phyloP scores from a whole-genome alignment of 495 filamentous ascomycete genomes.

The Halenospora varia region DNA sequence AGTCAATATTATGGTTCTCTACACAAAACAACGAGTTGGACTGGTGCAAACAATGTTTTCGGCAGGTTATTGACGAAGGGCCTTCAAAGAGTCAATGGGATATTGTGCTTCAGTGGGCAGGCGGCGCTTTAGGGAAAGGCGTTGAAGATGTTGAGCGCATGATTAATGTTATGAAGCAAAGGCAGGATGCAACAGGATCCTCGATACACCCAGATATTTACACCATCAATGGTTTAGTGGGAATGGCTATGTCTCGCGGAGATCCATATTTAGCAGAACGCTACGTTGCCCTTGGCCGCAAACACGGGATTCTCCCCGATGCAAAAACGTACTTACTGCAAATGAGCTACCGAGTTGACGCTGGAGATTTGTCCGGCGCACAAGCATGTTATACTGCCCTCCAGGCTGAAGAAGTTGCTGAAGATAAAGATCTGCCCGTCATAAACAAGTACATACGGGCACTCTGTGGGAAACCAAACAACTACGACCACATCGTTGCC shows the following conservation, averaged over 20 bases:
- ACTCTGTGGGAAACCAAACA: constrained; percentile 45
- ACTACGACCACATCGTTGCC: constrained; percentile 64
- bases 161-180: constrained; percentile 56
- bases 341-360: constrained; percentile 68
- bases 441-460: constrained; percentile 75
- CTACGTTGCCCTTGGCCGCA: constrained; percentile 59
- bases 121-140: constrained; percentile 58
- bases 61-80: constrained; percentile 45
- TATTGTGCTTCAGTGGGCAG: constrained; percentile 71
- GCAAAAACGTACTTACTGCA: constrained; percentile 65
- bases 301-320: constrained; percentile 60
- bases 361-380: constrained; percentile 64
- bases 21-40: constrained; percentile 53
- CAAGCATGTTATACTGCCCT: constrained; percentile 58
- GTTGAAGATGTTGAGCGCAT: constrained; percentile 67
- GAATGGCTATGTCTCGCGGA: constrained; percentile 61
- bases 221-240: constrained; percentile 73
- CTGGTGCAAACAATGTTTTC: constrained; percentile 62
- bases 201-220: constrained; percentile 54
- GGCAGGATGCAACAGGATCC: constrained; percentile 37
- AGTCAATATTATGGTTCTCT: too few relatives aligned
- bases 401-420: constrained; percentile 44
- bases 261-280: constrained; percentile 69
- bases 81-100: constrained; percentile 58
- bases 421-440: constrained; percentile 54